Conservation (phyloP, 192 early-diverging fungal species). For the Neocallimastix lanati region DNA sequence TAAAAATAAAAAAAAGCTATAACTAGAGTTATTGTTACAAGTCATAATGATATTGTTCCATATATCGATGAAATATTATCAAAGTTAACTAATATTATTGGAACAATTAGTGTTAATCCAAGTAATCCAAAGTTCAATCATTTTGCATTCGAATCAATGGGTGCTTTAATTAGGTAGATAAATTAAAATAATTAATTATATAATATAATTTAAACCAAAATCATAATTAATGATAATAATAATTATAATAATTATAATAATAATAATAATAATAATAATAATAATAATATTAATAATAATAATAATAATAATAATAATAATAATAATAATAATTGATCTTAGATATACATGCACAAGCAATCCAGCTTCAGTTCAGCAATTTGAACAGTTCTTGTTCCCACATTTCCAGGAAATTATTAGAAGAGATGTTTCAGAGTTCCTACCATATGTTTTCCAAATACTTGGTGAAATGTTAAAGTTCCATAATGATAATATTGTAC, state of each 20-base stretch:
- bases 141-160: constrained; percentile 86
- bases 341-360: constrained; percentile 67
- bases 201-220: not conserved
- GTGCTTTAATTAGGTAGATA: constrained; percentile 49
- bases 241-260: too few species aligned
- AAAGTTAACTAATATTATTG: constrained; percentile 59
- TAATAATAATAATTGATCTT: not conserved
- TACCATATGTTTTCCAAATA: constrained; percentile 94
- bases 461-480: constrained; percentile 69
- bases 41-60: constrained; percentile 51
- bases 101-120: constrained; percentile 77
- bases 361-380: constrained; percentile 44
- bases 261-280: too few species aligned
- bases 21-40: constrained; percentile 68
- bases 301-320: too few species aligned
- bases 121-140: constrained; percentile 97
- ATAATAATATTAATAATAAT: too few species aligned
- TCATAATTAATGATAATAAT: too few species aligned
- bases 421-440: constrained; percentile 76
- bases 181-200: not conserved
- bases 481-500: constrained; percentile 45
- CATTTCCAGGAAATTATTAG: constrained; percentile 78
- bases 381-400: constrained; percentile 72
- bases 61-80: constrained; percentile 51
- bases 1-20: constrained; percentile 22